phyloP scores from a whole-genome alignment of 2,329 filamentous ascomycete genomes.

The Trichothecium sympodiale region DNA sequence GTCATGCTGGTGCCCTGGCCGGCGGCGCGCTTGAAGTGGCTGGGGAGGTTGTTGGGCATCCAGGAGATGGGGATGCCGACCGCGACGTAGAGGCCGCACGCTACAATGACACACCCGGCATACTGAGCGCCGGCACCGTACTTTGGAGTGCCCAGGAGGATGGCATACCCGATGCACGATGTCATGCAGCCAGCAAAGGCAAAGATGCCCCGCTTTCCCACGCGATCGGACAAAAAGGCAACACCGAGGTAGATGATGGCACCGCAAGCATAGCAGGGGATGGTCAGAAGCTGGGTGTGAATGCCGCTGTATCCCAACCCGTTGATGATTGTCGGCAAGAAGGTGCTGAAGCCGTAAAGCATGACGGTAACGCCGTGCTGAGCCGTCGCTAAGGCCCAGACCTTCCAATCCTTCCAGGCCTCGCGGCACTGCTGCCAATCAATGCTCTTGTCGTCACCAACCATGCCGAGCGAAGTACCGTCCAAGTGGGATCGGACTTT shows the following conservation, averaged over 20 bases:
- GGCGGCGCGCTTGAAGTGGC: constrained; percentile 24
- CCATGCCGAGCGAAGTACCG: constrained; percentile 10
- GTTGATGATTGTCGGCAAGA: constrained; percentile 53
- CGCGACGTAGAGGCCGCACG: constrained; percentile 5
- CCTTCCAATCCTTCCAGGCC: constrained; percentile 58
- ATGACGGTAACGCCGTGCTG: constrained; percentile 13
- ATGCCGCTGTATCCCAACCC: constrained; percentile 2
- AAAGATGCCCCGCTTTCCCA: constrained; percentile 9
- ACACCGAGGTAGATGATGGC: constrained; percentile 45
- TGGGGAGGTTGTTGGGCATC: constrained; percentile 6
- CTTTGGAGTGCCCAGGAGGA: constrained; percentile 3
- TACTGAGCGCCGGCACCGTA: constrained; percentile 4
- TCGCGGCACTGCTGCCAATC: constrained; percentile 29
- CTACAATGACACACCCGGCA: constrained; percentile 5
- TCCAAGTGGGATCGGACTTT: constrained; percentile 20
- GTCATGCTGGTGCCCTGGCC: constrained; percentile 48
- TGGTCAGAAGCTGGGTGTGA: constrained; percentile 29
- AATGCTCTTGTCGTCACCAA: constrained; percentile 16
- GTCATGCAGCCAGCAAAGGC: constrained; percentile 3
- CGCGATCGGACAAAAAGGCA: constrained; percentile 43
- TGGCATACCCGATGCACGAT: constrained; percentile 2
- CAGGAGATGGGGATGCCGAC: constrained; percentile 7
- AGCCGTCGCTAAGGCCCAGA: constrained; percentile 31
- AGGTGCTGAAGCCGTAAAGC: constrained; percentile 32
- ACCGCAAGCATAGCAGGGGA: constrained; percentile 50